phyloP scores from a whole-genome alignment of 1,284 basidiomycete genomes.

The Rhodotorula sp. region DNA sequence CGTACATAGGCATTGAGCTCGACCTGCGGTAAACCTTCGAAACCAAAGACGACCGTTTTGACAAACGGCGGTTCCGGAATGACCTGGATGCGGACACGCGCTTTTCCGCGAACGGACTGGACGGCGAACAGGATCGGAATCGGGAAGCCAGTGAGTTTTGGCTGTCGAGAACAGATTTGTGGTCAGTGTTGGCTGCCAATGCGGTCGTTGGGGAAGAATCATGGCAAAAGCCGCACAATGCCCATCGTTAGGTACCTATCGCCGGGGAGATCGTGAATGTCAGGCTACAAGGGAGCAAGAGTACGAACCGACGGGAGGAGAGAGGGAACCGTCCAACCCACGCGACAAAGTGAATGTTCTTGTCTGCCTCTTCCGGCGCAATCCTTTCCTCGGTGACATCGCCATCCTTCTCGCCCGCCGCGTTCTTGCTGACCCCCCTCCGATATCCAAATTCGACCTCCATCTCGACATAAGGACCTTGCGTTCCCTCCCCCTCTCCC shows the following conservation, averaged over 20 bases:
- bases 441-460: constrained; percentile 17
- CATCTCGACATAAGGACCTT: constrained; percentile 10
- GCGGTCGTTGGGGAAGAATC: neutral
- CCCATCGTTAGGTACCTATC: constrained; percentile 3
- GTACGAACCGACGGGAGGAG: neutral
- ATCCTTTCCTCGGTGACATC: neutral
- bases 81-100: constrained; percentile 5
- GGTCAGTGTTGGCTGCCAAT: neutral
- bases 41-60: constrained; percentile 11
- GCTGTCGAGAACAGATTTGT: neutral
- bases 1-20: constrained; percentile 3
- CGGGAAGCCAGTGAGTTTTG: constrained; percentile 7
- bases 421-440: neutral
- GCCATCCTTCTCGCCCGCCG: neutral
- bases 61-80: constrained; percentile 16
- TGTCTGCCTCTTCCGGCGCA: neutral
- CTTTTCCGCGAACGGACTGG: constrained; percentile 1
- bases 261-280: too few species aligned
- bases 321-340: neutral
- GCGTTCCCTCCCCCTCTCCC: neutral
- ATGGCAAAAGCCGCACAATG: neutral
- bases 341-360: constrained; percentile 15
- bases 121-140: constrained; percentile 14
- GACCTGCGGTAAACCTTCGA: constrained; percentile 8
- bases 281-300: neutral